phyloP scores from a whole-genome alignment of 257 asterid species.

The Primulina eburnea region DNA sequence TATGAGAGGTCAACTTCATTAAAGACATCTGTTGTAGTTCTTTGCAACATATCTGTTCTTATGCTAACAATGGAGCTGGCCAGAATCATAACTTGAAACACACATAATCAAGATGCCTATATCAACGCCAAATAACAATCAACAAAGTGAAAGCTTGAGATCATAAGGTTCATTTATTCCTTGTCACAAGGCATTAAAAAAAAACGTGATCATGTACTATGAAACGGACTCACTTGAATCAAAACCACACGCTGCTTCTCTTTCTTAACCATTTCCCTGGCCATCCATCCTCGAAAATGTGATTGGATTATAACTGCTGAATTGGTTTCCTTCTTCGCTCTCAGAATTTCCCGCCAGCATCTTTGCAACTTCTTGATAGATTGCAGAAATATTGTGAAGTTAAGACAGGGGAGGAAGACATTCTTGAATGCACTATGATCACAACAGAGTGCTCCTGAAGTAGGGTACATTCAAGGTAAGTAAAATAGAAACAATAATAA shows the following conservation, averaged over 20 bases:
- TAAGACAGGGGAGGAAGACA: conserved; percentile 31
- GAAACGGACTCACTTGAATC: conserved; percentile 59
- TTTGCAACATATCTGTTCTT: too few relatives aligned
- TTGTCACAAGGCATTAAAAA: too few relatives aligned
- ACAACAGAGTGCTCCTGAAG: conserved; percentile 42
- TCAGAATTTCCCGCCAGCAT: conserved; percentile 68
- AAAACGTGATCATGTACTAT: too few relatives aligned
- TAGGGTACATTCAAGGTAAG: conserved; percentile 20
- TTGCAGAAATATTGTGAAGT: conserved; percentile 41
- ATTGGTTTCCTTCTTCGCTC: conserved; percentile 32
- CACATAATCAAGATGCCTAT: too few relatives aligned
- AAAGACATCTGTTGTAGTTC: too few relatives aligned
- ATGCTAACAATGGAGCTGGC: too few relatives aligned
- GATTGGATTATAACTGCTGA: conserved; percentile 69
- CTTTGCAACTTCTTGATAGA: conserved; percentile 72
- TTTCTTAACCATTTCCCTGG: conserved; percentile 44
- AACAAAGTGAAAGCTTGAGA: too few relatives aligned
- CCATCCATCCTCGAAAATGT: conserved; percentile 62
- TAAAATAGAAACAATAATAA: conserved; percentile 15
- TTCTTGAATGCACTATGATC: conserved; percentile 30
- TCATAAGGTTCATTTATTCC: too few relatives aligned
- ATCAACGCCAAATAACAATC: too few relatives aligned
- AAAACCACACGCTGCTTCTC: conserved; percentile 43
- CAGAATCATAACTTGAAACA: too few relatives aligned
- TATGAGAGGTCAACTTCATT: too few relatives aligned